Base-by-base conservation (phyloP, 805 yeast genomes). In the baker's yeast (Saccharomyces cerevisiae) region DNA sequence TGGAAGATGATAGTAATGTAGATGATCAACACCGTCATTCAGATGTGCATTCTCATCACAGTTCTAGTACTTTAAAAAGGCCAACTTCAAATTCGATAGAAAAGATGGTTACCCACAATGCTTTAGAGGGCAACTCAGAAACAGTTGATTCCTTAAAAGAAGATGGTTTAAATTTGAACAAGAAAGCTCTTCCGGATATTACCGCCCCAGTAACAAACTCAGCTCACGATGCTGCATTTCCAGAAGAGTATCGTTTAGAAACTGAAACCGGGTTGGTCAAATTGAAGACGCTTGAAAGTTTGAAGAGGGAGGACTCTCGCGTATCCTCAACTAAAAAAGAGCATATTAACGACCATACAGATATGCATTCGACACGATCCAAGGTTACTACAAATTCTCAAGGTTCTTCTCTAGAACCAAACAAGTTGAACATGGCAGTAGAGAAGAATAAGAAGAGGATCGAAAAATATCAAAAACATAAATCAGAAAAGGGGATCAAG, bases 191-290 rank as follows among this genome's bases (percentile, higher is more conserved):
- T 1, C 63, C 67, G 17, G 66, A 62, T 50, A 52, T 61, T 31
- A 64, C 61, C 49, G 55, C 58, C 5, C 67, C 69, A 3, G 51
- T 60, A 13, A 52, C 60, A 2, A 48, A 55, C 9, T 46, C 51
- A 1, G 27, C 53, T 2, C 53, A 51, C 27, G 51, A 53, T 11
- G 51, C 63, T 21, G 54, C 79, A 8, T 83, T 84, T 70, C 88
- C 88, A 2, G 88, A 84, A 71, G 89, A 84, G 61, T 84, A 81
- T 62, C 77, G 80, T 17, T 56, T 83, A 60, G 89, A 84, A 69
- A 83, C 89, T 0, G 76, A 73, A 41, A 83, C 88, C 1, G 89
- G 89, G 49, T 70, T 84, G 51, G 88, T 84, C 14, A 82, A 80
- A 24, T 80, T 79, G 14, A 70, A 74, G 53, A 82, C 87, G 0